Evolutionary conservation across 805 yeast species (phyloP).

Genomic region (Lipomyces kockii): DNA sequence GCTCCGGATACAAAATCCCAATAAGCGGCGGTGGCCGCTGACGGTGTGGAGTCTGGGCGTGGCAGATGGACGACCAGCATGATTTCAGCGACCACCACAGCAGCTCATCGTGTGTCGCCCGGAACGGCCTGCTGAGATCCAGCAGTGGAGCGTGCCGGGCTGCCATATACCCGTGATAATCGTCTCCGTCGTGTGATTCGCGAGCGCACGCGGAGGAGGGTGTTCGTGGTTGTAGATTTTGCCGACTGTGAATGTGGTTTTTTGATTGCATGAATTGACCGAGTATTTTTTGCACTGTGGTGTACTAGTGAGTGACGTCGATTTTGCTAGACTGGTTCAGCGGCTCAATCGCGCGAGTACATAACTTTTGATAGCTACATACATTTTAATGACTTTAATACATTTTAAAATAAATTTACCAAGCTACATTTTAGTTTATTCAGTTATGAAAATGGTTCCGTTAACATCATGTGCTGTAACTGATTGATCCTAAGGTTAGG

Average conservation of each 20-base stretch:
- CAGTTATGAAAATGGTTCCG: background rate
- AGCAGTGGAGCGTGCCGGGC: constrained; percentile 7
- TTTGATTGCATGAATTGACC: background rate
- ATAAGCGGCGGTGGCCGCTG: constrained; percentile 11
- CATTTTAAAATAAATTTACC: too few species aligned
- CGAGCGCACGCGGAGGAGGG: background rate
- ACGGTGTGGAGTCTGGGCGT: background rate
- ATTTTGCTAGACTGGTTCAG: too few species aligned
- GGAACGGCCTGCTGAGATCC: constrained; percentile 21
- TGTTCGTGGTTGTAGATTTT: background rate
- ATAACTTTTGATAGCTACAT: background rate
- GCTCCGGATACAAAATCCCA: constrained; percentile 24
- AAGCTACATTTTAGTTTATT: background rate
- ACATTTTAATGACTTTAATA: background rate
- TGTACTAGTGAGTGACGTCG: too few species aligned
- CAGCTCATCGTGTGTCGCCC: constrained; percentile 23
- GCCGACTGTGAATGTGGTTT: background rate
- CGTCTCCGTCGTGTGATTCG: background rate
- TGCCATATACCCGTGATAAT: constrained; percentile 2
- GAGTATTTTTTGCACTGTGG: background rate
- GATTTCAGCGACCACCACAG: constrained; percentile 29
- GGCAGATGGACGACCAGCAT: constrained; percentile 28
- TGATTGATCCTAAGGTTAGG: too few species aligned
- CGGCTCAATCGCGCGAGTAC: too few species aligned
- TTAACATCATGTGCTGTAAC: background rate